phyloP scores from a whole-genome alignment of 163 green algal species.

The Prototheca wickerhamii region DNA sequence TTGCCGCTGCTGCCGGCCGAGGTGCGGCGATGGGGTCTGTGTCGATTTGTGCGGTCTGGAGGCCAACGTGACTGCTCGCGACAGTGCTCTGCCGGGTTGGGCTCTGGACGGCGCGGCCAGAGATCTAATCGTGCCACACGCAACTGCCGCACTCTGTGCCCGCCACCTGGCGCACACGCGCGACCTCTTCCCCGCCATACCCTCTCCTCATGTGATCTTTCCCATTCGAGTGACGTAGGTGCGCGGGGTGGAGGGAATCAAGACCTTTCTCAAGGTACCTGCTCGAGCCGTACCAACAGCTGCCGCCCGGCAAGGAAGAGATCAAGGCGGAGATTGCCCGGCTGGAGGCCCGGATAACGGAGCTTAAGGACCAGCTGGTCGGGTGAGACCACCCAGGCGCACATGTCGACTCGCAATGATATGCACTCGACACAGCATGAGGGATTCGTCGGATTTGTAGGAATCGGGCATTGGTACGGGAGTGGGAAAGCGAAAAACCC shows the following conservation, averaged over 20 bases:
- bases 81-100: neutral
- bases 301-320: constrained; percentile 16
- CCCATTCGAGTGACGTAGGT: too few relatives aligned
- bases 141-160: neutral
- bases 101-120: neutral
- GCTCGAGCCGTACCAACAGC: constrained; percentile 33
- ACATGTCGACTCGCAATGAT: neutral
- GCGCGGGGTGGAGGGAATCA: constrained; percentile 60
- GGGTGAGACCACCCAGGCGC: neutral
- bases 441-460: neutral
- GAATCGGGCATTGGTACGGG: neutral
- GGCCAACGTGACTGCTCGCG: neutral
- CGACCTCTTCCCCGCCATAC: too few relatives aligned
- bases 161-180: neutral
- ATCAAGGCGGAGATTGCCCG: neutral
- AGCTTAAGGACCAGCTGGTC: constrained; percentile 21
- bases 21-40: constrained; percentile 30
- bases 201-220: too few relatives aligned
- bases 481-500: neutral
- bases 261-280: constrained; percentile 58
- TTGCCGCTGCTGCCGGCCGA: constrained; percentile 88
- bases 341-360: constrained; percentile 12
- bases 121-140: neutral
- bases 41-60: neutral
- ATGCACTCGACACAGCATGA: neutral